Evolutionary conservation across 495 filamentous ascomycete genomes (phyloP).

Genomic region (Filosporella fistucella): DNA sequence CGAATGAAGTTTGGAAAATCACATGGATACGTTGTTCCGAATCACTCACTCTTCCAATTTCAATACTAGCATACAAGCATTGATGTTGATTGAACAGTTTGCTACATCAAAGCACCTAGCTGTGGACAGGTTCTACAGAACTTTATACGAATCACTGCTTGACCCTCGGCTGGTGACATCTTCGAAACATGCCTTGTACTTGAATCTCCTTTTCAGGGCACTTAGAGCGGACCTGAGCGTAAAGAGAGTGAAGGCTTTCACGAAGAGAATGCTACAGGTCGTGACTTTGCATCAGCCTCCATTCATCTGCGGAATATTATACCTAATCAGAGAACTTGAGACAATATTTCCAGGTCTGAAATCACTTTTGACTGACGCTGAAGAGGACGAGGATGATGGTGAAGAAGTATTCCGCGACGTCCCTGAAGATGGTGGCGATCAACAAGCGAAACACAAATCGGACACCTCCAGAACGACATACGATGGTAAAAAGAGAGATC

Average conservation of each 20-base stretch:
- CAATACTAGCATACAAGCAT: slow-evolving; percentile 93
- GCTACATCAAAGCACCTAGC: slow-evolving; percentile 68
- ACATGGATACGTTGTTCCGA: slow-evolving; percentile 87
- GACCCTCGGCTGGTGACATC: slow-evolving; percentile 83
- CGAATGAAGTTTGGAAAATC: slow-evolving; percentile 62
- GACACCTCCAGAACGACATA: slow-evolving; percentile 40
- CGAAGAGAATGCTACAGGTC: slow-evolving; percentile 89
- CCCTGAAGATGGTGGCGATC: slow-evolving; percentile 36
- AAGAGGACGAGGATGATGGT: slow-evolving; percentile 60
- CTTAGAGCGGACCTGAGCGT: slow-evolving; percentile 83
- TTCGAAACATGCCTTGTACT: slow-evolving; percentile 91
- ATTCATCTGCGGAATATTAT: slow-evolving; percentile 86
- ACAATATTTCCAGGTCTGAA: slow-evolving; percentile 68
- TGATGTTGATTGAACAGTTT: slow-evolving; percentile 94
- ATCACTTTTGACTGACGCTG: slow-evolving; percentile 66
- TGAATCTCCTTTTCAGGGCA: slow-evolving; percentile 85
- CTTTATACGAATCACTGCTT: slow-evolving; percentile 89
- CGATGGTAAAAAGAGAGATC: slow-evolving; percentile 86
- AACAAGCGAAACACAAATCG: slow-evolving; percentile 9
- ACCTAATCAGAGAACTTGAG: slow-evolving; percentile 78
- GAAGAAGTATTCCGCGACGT: slow-evolving; percentile 68
- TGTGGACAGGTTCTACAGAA: slow-evolving; percentile 88
- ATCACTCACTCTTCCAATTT: slow-evolving; percentile 98
- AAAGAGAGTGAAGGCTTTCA: slow-evolving; percentile 89
- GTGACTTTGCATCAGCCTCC: slow-evolving; percentile 81